Evolutionary conservation across 192 early-diverging fungal genomes (phyloP), one percentile per base, ranked within the genome.

Genomic region (Coemansia sp.): DNA sequence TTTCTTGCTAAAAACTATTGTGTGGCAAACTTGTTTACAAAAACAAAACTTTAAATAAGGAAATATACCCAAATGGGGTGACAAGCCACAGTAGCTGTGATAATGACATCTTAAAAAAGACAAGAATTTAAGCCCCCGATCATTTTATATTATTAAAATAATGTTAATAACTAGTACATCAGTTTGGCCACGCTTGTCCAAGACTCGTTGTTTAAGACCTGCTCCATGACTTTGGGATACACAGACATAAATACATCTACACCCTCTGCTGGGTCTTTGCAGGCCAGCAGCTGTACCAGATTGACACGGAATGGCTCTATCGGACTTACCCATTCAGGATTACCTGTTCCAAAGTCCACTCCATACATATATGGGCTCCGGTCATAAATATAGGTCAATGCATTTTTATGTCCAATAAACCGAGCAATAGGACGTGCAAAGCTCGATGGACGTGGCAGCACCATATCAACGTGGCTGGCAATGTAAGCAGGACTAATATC

Each of bases 181-280:
- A 66, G 17, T 38, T 60, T 58, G 15, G 64, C 74, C 13, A 66
- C 9, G 21, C 51, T 64, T n/a, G 53, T 56, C 64, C 64, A 78
- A 47, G 52, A 78, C 53, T 71, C 64, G 58, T 78, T 78, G 10
- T 58, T 64, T 7, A 78, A 52, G 7, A 78, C 34, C 44, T 71
- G 59, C 37, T 71, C 59, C 74, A 78, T 78, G n/a, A 66, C 65
- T 2, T 54, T 43, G 0, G 73, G 67, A 34, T 30, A 70, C 11
- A 67, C 59, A 0, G 73, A 62, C 63, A 77, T 52, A 53, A 77
- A 77, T n/a, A 77, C 64, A 24, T 77, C 73, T 1, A 77, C 24
- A 12, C 73, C 73, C 22, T 77, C 73, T 12, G 39, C 59, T 3
- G 56, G 27, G 18, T 77, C 64, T 5, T 39, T 47, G 39, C 48